Conservation (phyloP, 2,329 filamentous ascomycete species). For the Neoscytalidium dimidiatum region DNA sequence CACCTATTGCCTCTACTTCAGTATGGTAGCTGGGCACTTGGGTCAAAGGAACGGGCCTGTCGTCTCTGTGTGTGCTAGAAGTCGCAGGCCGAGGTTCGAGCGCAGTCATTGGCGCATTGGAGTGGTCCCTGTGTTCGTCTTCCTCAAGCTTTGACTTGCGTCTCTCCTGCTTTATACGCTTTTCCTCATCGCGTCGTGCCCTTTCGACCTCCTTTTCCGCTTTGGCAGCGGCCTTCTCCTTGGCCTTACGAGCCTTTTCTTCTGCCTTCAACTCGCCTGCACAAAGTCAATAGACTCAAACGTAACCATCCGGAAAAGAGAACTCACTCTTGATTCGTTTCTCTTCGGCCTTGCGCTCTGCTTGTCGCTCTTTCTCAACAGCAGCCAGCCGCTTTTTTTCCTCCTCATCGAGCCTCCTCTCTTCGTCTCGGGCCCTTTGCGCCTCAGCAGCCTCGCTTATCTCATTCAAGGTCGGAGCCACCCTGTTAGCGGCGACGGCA, state of each 20-base stretch:
- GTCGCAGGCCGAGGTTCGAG: constrained; percentile 7
- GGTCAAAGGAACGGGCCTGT: neutral
- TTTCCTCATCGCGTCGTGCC: constrained; percentile 56
- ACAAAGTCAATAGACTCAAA: constrained; percentile 26
- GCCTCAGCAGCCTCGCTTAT: constrained; percentile 77
- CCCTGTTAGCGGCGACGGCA: constrained; percentile 71
- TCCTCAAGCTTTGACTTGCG: constrained; percentile 45
- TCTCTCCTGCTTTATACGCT: constrained; percentile 52
- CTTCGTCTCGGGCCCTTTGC: constrained; percentile 67
- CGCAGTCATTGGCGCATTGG: neutral
- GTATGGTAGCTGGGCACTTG: constrained; percentile 10
- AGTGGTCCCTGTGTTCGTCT: constrained; percentile 14
- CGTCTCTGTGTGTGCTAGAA: constrained; percentile 14
- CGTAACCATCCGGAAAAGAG: neutral
- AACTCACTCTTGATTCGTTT: constrained; percentile 60
- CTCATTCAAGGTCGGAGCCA: constrained; percentile 83
- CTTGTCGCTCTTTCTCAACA: constrained; percentile 54
- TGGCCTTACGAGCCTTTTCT: constrained; percentile 51
- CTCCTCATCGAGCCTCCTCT: constrained; percentile 64
- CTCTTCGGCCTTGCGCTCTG: constrained; percentile 48
- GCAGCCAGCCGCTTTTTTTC: constrained; percentile 62
- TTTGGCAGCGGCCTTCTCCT: constrained; percentile 46
- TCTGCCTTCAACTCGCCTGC: constrained; percentile 57
- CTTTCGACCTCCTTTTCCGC: constrained; percentile 46
- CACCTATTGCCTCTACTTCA: constrained; percentile 15